Evolutionary conservation across 1,284 basidiomycete genomes (phyloP).

Genomic region (Volvariella surrecta): DNA sequence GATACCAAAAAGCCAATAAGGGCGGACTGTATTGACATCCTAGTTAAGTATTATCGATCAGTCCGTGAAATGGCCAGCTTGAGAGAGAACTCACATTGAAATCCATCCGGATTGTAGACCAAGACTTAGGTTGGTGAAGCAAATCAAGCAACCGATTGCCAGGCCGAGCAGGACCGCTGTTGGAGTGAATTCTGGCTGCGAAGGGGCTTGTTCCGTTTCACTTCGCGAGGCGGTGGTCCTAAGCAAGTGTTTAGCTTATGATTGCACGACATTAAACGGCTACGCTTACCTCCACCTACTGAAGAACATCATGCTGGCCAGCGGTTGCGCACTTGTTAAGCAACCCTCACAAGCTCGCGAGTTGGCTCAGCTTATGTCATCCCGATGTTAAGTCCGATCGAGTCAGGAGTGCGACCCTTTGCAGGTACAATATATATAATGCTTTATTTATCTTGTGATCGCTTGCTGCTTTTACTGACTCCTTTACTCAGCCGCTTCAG

Average conservation of each 20-base stretch:
- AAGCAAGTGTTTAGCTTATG: neutral
- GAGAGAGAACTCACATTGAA: constrained; percentile 24
- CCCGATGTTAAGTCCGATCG: neutral
- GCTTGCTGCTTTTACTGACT: constrained; percentile 9
- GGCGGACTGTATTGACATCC: constrained; percentile 95
- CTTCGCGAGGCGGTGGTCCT: neutral
- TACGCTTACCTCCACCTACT: neutral
- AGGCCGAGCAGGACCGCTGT: constrained; percentile 31
- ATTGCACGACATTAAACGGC: neutral
- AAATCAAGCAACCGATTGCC: constrained; percentile 30
- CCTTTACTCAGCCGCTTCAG: constrained; percentile 7
- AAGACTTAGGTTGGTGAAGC: constrained; percentile 33
- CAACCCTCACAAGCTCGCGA: neutral
- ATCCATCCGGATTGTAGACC: constrained; percentile 37
- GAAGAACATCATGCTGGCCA: neutral
- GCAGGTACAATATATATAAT: too few relatives aligned
- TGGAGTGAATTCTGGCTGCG: constrained; percentile 33
- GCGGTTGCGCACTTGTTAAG: too few relatives aligned
- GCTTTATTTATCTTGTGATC: too few relatives aligned
- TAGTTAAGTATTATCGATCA: constrained; percentile 19
- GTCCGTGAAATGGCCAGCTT: neutral
- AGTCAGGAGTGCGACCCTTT: too few relatives aligned
- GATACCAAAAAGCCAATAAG: constrained; percentile 89
- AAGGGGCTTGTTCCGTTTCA: constrained; percentile 7
- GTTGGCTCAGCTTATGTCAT: constrained; percentile 7